Conservation (phyloP, 768 basidiomycete genomes). For the Wakefieldia striispora region DNA sequence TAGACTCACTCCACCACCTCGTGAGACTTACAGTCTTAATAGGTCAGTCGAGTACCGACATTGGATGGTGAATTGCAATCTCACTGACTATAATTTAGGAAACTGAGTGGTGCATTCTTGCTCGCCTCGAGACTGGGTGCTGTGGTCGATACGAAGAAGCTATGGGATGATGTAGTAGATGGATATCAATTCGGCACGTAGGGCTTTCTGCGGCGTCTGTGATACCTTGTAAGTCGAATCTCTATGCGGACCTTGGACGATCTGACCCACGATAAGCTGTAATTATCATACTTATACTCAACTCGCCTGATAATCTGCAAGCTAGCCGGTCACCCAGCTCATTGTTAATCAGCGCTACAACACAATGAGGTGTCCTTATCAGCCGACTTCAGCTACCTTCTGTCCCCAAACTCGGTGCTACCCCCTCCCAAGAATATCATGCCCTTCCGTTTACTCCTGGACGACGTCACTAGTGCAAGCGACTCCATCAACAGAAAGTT, state of each 20-base stretch:
- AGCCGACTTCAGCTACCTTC: background rate
- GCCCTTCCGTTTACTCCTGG: constrained; percentile 24
- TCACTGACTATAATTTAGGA: constrained; percentile 35
- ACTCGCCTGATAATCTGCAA: background rate
- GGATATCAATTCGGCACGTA: constrained; percentile 17
- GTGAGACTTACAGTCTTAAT: constrained; percentile 94
- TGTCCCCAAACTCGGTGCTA: constrained; percentile 15
- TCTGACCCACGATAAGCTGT: background rate
- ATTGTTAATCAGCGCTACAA: background rate
- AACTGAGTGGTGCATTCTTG: constrained; percentile 80
- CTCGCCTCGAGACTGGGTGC: constrained; percentile 75
- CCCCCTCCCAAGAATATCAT: constrained; percentile 19
- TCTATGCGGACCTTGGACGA: background rate
- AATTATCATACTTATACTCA: background rate
- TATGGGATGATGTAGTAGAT: constrained; percentile 74
- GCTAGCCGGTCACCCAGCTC: background rate
- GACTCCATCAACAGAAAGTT: constrained; percentile 19
- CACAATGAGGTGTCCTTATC: background rate
- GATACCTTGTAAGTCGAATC: constrained; percentile 1
- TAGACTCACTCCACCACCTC: constrained; percentile 87
- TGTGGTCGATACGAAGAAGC: constrained; percentile 61
- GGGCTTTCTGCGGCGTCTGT: background rate
- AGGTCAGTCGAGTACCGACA: constrained; percentile 46
- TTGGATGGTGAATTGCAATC: background rate
- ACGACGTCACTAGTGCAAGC: constrained; percentile 16